These are phyloP conservation scores for Gomphus bonarii DNA, from an alignment of 1,284 basidiomycete genomes.

Conservation along the genomic window DNA sequence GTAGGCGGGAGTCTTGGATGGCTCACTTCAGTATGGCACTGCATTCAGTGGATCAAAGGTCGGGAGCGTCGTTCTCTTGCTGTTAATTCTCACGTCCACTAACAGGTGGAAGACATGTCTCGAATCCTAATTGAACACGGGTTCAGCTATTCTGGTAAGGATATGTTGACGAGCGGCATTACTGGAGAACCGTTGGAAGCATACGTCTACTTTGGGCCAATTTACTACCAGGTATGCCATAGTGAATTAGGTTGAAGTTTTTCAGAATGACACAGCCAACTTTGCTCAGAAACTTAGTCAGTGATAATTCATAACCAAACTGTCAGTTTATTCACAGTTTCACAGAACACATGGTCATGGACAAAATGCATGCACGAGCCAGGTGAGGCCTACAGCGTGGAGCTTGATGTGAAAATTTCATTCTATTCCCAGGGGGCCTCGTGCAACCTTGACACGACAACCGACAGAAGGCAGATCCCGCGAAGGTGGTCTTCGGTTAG, in stretches of 20 bases:
- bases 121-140: slow-evolving; percentile 90
- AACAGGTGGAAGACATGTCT: slow-evolving; percentile 95
- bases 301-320: slow-evolving; percentile 11
- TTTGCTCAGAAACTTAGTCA: slow-evolving; percentile 23
- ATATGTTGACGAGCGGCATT: slow-evolving; percentile 96
- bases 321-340: slow-evolving; percentile 9
- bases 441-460: slow-evolving; percentile 93
- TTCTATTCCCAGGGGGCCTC: slow-evolving; percentile 61
- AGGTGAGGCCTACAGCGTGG: slow-evolving; percentile 37
- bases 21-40: slow-evolving; percentile 87
- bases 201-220: slow-evolving; percentile 98
- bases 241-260: neutral
- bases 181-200: slow-evolving; percentile 94
- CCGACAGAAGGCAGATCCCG: slow-evolving; percentile 97
- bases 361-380: slow-evolving; percentile 99
- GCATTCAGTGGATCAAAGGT: slow-evolving; percentile 97
- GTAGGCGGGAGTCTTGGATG: slow-evolving; percentile 80
- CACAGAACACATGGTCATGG: slow-evolving; percentile 93
- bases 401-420: neutral
- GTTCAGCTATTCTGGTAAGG: slow-evolving; percentile 96
- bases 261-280: neutral
- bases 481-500: slow-evolving; percentile 93
- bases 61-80: slow-evolving; percentile 9
- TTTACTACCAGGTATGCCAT: slow-evolving; percentile 82
- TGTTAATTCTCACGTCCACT: slow-evolving; percentile 11